These are phyloP conservation scores for Arctostaphylos glauca DNA, from an alignment of 148 eudicot genomes.

Conservation along the genomic window DNA sequence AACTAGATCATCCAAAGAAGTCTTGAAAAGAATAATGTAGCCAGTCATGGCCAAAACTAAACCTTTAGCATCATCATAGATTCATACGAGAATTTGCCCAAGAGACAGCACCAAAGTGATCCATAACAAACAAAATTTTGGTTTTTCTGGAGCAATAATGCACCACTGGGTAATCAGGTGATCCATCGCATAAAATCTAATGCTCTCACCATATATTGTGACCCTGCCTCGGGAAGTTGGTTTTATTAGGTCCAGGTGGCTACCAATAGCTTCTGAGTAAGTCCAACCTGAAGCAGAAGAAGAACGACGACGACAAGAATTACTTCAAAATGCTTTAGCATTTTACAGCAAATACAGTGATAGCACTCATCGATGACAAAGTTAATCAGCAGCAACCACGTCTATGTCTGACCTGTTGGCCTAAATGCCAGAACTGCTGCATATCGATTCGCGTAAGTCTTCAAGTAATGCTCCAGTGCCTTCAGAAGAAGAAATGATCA, in stretches of 20 bases:
- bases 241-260: slow-evolving; percentile 49
- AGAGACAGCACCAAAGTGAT: background rate
- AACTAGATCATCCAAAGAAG: slow-evolving; percentile 3
- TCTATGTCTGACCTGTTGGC: slow-evolving; percentile 51
- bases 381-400: slow-evolving; percentile 3
- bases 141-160: background rate
- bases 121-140: background rate
- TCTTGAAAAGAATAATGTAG: background rate
- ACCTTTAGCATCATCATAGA: background rate
- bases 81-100: background rate
- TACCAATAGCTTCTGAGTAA: slow-evolving; percentile 55
- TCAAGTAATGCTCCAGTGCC: slow-evolving; percentile 45
- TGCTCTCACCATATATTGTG: slow-evolving; percentile 50
- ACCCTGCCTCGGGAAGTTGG: slow-evolving; percentile 50
- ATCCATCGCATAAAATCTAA: background rate
- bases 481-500: slow-evolving; percentile 16
- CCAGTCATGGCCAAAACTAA: slow-evolving; percentile 7
- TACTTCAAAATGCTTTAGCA: background rate
- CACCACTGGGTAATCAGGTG: background rate
- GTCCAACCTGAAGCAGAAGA: slow-evolving; percentile 54
- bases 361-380: background rate
- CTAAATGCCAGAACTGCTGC: slow-evolving; percentile 54
- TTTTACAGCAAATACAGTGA: background rate
- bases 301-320: background rate
- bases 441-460: slow-evolving; percentile 39